Conservation (phyloP, 371 early-diverging fungal species). For the Mucor indicus region DNA sequence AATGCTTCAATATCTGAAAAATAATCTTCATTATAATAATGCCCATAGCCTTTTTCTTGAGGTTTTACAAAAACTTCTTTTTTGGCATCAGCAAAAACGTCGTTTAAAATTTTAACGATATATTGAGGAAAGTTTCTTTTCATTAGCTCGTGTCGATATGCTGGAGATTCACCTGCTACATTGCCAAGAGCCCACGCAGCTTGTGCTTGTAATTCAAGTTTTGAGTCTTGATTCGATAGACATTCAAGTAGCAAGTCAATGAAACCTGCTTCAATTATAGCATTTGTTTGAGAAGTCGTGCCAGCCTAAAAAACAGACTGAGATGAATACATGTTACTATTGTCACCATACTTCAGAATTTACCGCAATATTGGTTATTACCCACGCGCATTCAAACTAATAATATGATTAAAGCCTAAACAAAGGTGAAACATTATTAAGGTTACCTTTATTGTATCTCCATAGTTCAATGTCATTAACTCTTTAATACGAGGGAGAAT, state of each 20-base stretch:
- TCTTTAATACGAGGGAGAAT: slow-evolving; percentile 37
- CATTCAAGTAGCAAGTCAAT: slow-evolving; percentile 34
- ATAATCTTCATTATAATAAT: slow-evolving; percentile 17
- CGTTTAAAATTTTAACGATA: slow-evolving; percentile 14
- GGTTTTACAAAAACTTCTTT: no score
- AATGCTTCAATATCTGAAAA: slow-evolving; percentile 33
- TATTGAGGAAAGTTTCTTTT: slow-evolving; percentile 10
- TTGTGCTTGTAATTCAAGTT: slow-evolving; percentile 38
- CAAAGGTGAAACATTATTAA: no score
- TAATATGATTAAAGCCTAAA: background rate
- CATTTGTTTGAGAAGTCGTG: slow-evolving; percentile 45
- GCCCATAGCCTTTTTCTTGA: background rate
- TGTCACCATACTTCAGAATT: no score
- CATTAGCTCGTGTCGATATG: slow-evolving; percentile 35
- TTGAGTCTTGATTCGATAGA: slow-evolving; percentile 5
- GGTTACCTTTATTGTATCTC: slow-evolving; percentile 25
- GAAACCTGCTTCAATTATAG: slow-evolving; percentile 46
- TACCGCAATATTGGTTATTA: slow-evolving; percentile 62
- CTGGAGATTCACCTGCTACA: slow-evolving; percentile 43
- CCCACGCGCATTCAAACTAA: slow-evolving; percentile 63
- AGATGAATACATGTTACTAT: no score
- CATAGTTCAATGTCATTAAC: slow-evolving; percentile 16
- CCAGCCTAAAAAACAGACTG: no score
- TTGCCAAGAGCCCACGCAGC: slow-evolving; percentile 51
- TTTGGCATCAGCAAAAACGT: no score